These are phyloP conservation scores for Nicotiana undulata DNA, from an alignment of 257 asterid genomes.

Conservation along the genomic window DNA sequence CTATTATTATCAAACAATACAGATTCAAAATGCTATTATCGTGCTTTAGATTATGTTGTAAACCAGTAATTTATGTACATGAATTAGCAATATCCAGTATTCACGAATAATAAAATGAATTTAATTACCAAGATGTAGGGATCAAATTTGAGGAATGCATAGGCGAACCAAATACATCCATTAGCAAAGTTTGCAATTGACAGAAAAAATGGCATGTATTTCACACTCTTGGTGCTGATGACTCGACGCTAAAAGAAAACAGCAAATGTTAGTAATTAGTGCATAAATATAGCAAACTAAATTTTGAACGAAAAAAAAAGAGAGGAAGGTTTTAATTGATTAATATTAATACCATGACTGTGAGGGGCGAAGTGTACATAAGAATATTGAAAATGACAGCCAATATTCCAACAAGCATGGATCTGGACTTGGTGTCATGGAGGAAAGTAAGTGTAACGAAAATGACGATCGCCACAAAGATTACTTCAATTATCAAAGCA, in stretches of 20 bases:
- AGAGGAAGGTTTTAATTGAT: background rate
- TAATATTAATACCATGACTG: slow-evolving; percentile 37
- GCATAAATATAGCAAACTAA: no score
- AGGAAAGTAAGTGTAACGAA: slow-evolving; percentile 26
- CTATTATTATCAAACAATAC: slow-evolving; percentile 2
- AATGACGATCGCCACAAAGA: slow-evolving; percentile 17
- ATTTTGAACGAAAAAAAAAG: no score
- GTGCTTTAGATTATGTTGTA: background rate
- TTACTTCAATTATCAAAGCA: slow-evolving; percentile 16
- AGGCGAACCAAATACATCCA: slow-evolving; percentile 53
- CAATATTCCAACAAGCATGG: slow-evolving; percentile 36
- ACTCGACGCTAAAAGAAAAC: slow-evolving; percentile 34
- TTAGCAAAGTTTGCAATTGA: slow-evolving; percentile 56
- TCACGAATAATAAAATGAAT: background rate
- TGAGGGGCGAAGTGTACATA: slow-evolving; percentile 63
- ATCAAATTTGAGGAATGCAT: slow-evolving; percentile 58
- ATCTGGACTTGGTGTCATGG: slow-evolving; percentile 34
- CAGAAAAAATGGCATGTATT: slow-evolving; percentile 66
- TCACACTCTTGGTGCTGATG: slow-evolving; percentile 67
- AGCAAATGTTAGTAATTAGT: background rate
- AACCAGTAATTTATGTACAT: background rate
- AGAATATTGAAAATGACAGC: slow-evolving; percentile 36
- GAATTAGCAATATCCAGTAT: background rate
- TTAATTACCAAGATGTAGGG: slow-evolving; percentile 42
- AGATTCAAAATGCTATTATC: background rate